Evolutionary conservation across 106 monocot species (phyloP), one percentile per base, ranked within the genome.

Genomic region (Dendrobium nobile): DNA sequence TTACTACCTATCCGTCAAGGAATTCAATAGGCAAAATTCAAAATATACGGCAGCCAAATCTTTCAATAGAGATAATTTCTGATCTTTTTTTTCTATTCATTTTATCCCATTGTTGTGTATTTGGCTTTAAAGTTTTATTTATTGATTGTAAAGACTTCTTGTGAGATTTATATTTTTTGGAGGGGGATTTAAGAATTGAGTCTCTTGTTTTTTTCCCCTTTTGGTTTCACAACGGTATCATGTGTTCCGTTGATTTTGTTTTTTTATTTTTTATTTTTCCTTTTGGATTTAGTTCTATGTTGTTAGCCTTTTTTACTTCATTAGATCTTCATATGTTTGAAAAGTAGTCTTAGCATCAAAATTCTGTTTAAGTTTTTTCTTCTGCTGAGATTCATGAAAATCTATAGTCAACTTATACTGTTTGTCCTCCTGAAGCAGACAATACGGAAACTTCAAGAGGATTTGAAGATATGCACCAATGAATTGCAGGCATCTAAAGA

Each of bases 401-500:
- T 37, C 37, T 70, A 9, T 56, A 22, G 22, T 13, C 31, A 3
- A 70, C 20, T 70, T 70, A 13, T 33, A 37, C 28, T 70, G 33
- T 37, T 81, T 73, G 7, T 72, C 45, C 8, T n/a, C 20, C 58
- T 73, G 27, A 43, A 47, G 59, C 77, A 99, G 96, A 79, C 78
- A 72, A 31, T 86, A 47, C 85, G 58, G 20, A 94, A 86, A 73
- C 85, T 90, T 79, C 85, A 95, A 81, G 91, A 87, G 72, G 91
- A 95, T 55, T 56, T 88, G 82, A 90, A 85, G 72, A 40, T 79
- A 41, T 84, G 85, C 7, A 86, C 41, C 13, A 82, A 86, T 47
- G 93, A 99, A 54, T 81, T 93, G 82, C 89, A 82, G 70, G 84
- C 72, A 41, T 87, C 91, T 78, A 90, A 90, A 80, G 91, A 93